A percentile compares a stretch with the other conserved stretches of the same genome.
Evolutionary conservation across 1,139 yeast species (phyloP).

Genomic region (Candida tropicalis): DNA sequence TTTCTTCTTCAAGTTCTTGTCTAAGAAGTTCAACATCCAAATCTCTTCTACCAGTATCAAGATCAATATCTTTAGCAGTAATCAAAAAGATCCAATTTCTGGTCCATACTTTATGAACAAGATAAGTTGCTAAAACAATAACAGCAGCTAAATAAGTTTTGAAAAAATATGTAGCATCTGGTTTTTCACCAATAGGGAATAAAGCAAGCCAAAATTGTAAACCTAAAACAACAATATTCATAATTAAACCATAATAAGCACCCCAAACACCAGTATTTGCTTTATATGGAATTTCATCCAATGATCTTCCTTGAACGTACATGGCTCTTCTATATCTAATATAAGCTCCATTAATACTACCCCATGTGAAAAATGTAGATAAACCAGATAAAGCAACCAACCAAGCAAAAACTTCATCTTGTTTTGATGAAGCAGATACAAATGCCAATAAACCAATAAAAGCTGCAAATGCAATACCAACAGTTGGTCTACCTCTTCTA

Average conservation of each 20-base stretch:
- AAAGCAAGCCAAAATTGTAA: slow-evolving; percentile 48
- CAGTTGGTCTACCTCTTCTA: slow-evolving; percentile 44
- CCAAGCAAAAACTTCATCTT: slow-evolving; percentile 43
- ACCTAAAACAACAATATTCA: slow-evolving; percentile 35
- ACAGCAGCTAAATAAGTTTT: slow-evolving; percentile 39
- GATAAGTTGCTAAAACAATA: slow-evolving; percentile 32
- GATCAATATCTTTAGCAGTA: slow-evolving; percentile 35
- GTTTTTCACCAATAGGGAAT: slow-evolving; percentile 36
- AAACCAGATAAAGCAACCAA: slow-evolving; percentile 44
- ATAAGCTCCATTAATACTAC: slow-evolving; percentile 41
- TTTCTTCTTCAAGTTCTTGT: slow-evolving; percentile 41
- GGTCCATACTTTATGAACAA: slow-evolving; percentile 38
- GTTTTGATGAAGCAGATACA: slow-evolving; percentile 43
- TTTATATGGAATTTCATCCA: slow-evolving; percentile 34
- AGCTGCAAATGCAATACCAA: slow-evolving; percentile 37
- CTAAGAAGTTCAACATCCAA: slow-evolving; percentile 39
- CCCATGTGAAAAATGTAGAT: slow-evolving; percentile 48
- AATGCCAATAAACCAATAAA: slow-evolving; percentile 43
- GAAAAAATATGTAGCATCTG: slow-evolving; percentile 34
- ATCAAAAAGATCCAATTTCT: slow-evolving; percentile 30
- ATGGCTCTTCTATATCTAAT: slow-evolving; percentile 41
- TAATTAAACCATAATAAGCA: slow-evolving; percentile 33
- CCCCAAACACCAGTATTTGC: slow-evolving; percentile 39
- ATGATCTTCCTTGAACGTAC: slow-evolving; percentile 26
- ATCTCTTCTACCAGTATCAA: slow-evolving; percentile 43